A percentile compares a stretch with the other conserved stretches of the same genome.
Conservation (phyloP, 371 early-diverging fungal genomes). For the Syncephalastrum monosporum region DNA sequence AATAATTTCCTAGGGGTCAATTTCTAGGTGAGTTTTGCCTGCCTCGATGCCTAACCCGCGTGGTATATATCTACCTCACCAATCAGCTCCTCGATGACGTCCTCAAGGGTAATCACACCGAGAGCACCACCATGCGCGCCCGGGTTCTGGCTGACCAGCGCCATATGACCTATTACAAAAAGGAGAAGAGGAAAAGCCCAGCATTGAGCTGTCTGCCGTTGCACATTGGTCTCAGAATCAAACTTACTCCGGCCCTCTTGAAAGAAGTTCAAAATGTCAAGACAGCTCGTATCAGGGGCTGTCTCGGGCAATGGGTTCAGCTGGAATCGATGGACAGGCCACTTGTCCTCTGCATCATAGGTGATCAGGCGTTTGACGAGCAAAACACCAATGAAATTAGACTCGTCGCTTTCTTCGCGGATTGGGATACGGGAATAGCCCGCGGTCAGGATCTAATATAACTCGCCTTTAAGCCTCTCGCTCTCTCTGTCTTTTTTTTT, state of each 20-base stretch:
- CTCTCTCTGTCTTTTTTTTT: no score
- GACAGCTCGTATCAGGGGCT: constrained; percentile 69
- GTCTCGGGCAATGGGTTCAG: constrained; percentile 80
- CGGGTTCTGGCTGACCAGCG: constrained; percentile 67
- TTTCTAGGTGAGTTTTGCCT: no score
- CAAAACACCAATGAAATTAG: constrained; percentile 89
- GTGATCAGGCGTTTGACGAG: constrained; percentile 88
- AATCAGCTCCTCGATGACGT: constrained; percentile 96
- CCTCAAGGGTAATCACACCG: constrained; percentile 95
- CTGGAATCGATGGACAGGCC: constrained; percentile 65
- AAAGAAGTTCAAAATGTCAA: constrained; percentile 92
- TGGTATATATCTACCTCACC: constrained; percentile 52
- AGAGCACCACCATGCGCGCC: constrained; percentile 53
- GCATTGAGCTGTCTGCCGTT: background rate
- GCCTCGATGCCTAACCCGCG: background rate
- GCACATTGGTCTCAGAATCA: background rate
- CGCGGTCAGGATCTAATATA: constrained; percentile 61
- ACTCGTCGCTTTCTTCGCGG: constrained; percentile 53
- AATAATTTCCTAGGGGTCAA: constrained; percentile 69
- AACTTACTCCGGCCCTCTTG: constrained; percentile 80
- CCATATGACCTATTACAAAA: constrained; percentile 57
- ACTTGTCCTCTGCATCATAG: constrained; percentile 81
- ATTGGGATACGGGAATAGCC: constrained; percentile 94
- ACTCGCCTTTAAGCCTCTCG: no score
- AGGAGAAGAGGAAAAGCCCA: background rate